Conservation (phyloP, 169 alveolate species). For the Babesia ovata region DNA sequence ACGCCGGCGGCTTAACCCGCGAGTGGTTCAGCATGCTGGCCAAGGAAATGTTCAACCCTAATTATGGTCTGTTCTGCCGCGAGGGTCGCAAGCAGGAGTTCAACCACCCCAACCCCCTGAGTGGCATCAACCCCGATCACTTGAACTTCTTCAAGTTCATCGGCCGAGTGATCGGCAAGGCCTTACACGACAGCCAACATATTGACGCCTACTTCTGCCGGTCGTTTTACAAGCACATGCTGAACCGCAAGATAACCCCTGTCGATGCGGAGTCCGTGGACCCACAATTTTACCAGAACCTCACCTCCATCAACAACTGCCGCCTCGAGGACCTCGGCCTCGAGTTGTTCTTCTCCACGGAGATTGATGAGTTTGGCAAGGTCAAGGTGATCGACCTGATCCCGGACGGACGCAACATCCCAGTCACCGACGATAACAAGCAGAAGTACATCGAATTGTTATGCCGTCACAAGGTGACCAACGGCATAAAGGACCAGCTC, state of each 20-base stretch:
- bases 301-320: slow-evolving; percentile 92
- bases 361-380: slow-evolving; percentile 94
- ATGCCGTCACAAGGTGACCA: slow-evolving; percentile 93
- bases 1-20: slow-evolving; percentile 99
- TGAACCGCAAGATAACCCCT: slow-evolving; percentile 91
- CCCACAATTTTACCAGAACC: slow-evolving; percentile 93
- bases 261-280: slow-evolving; percentile 98
- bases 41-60: slow-evolving; percentile 98
- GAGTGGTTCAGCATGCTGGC: slow-evolving; percentile 97
- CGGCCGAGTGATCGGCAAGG: slow-evolving; percentile 98
- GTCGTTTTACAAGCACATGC: slow-evolving; percentile 96
- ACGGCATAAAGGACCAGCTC: slow-evolving; percentile 91
- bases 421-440: slow-evolving; percentile 92
- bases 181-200: slow-evolving; percentile 94
- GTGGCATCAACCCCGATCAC: slow-evolving; percentile 93
- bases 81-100: slow-evolving; percentile 90
- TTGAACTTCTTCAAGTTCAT: slow-evolving; percentile 95
- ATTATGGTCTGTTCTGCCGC: slow-evolving; percentile 91
- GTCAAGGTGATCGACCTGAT: slow-evolving; percentile 91
- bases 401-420: slow-evolving; percentile 93
- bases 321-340: slow-evolving; percentile 89
- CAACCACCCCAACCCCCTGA: slow-evolving; percentile 95
- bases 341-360: slow-evolving; percentile 87
- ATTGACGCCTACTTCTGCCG: slow-evolving; percentile 98
- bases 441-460: slow-evolving; percentile 92